Base-by-base conservation (phyloP, 768 basidiomycete genomes). In the Arthromyces matolae region DNA sequence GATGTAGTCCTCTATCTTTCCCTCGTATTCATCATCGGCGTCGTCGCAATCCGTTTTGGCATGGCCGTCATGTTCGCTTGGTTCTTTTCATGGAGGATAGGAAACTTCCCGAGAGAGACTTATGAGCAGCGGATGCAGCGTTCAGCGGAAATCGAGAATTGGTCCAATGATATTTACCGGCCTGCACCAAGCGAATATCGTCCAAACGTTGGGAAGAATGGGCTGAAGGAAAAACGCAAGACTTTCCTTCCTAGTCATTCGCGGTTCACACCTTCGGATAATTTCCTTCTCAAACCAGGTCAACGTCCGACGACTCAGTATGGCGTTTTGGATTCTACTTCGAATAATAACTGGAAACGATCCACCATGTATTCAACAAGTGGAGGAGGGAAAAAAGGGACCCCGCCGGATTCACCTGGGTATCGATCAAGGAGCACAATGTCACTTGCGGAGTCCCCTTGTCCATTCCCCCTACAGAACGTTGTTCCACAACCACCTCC, bases 61-160 rank as follows among this genome's bases (percentile, higher is more conserved):
- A 95, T 98, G 93, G 96, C 96, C 38, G 89, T 96, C 61, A 76
- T 95, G 64, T 99, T 98, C 68, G 79, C 89, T 20, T 99, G 96
- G 96, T 98, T 97, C 79, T 87, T 90, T 65, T 92, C 89, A n/a
- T 93, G 89, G 85, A 83, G 83, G 60, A 76, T 99, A 33, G 96
- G 96, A 39, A 87, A 89, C 54, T 98, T 95, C 77, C 86, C 88
- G 52, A 78, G 81, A 31, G 96, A 99, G 70, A 91, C 92, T 13
- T 92, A 93, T 63, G 85, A 90, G 62, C 81, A 98, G 63, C 81
- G 94, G 12, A 92, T 92, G 84, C 81, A 83, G 51, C 84, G 95
- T 19, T 83, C 87, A 2, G 79, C 80, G 19, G 90, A 93, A 64
- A 96, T 99, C 58, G 96, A 99, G 67, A 83, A 86, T 58, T 99